phyloP scores from a whole-genome alignment of 768 basidiomycete genomes.

The Russula vinacea region DNA sequence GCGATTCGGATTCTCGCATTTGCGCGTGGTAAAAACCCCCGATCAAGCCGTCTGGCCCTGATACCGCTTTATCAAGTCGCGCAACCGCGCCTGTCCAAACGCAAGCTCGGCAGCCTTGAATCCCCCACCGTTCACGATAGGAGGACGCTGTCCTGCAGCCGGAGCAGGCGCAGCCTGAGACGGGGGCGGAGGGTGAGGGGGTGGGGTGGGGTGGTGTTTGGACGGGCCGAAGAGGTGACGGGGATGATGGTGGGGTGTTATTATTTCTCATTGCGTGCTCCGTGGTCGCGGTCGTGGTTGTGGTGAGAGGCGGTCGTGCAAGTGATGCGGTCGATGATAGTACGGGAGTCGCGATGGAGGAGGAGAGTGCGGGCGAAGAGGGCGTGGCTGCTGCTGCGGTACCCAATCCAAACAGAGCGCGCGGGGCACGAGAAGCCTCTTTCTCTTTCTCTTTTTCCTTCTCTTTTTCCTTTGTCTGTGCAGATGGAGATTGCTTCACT shows the following conservation, averaged over 20 bases:
- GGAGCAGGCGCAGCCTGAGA: background rate
- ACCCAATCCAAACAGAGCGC: conserved; percentile 12
- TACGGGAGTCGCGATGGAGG: conserved; percentile 68
- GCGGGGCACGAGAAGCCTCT: conserved; percentile 3
- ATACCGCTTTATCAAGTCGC: conserved; percentile 81
- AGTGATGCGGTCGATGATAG: conserved; percentile 76
- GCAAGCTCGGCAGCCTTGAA: conserved; percentile 51
- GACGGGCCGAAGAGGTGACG: background rate
- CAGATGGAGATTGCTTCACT: background rate
- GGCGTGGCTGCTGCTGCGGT: conserved; percentile 24
- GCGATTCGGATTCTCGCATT: background rate
- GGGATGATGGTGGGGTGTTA: conserved; percentile 30
- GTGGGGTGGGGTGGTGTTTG: background rate
- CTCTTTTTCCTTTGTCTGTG: background rate
- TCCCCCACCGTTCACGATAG: conserved; percentile 13
- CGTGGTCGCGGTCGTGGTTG: conserved; percentile 18
- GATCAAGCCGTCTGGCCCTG: conserved; percentile 43
- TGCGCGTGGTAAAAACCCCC: too few relatives aligned
- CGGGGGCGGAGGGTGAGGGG: too few relatives aligned
- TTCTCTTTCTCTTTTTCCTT: conserved; percentile 16
- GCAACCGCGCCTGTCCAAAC: conserved; percentile 72
- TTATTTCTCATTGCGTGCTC: conserved; percentile 34
- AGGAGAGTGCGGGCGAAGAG: conserved; percentile 45
- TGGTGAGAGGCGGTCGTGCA: conserved; percentile 45
- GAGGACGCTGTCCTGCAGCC: conserved; percentile 11